A percentile compares a stretch with the other conserved stretches of the same genome.
phyloP scores from a whole-genome alignment of 148 eudicot species.

The Nepenthes gracilis region DNA sequence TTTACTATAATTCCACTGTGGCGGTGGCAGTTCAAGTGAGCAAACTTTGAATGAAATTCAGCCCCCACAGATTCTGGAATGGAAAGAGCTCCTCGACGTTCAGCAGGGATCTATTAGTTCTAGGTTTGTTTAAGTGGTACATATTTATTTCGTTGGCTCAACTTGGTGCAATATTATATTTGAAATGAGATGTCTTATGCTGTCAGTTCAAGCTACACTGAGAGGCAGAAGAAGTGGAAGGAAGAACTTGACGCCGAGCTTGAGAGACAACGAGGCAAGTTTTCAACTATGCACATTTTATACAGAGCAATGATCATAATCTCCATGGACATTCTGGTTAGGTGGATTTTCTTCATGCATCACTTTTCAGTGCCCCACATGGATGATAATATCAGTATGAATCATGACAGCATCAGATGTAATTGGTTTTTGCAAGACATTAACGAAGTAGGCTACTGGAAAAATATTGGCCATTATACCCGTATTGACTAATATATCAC shows the following conservation, averaged over 20 bases:
- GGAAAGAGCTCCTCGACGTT: slow-evolving; percentile 25
- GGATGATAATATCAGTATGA: too few relatives aligned
- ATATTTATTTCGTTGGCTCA: not conserved
- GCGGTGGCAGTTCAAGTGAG: slow-evolving; percentile 7
- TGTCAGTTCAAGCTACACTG: slow-evolving; percentile 44
- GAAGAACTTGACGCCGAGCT: slow-evolving; percentile 79
- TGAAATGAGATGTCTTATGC: slow-evolving; percentile 3
- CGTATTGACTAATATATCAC: too few relatives aligned
- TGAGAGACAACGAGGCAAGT: slow-evolving; percentile 66
- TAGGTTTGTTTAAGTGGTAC: slow-evolving; percentile 27
- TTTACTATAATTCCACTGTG: not conserved
- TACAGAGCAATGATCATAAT: not conserved
- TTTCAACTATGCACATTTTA: not conserved
- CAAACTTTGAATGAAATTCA: slow-evolving; percentile 19
- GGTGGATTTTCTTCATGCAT: not conserved
- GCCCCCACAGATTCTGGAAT: slow-evolving; percentile 26
- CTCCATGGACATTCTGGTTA: slow-evolving; percentile 1
- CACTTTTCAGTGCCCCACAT: not conserved
- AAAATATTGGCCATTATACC: too few relatives aligned
- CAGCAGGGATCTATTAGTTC: slow-evolving; percentile 26
- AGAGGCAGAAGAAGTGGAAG: slow-evolving; percentile 69
- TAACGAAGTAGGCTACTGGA: too few relatives aligned
- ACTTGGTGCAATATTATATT: not conserved
- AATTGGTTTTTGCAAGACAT: too few relatives aligned
- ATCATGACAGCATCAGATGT: too few relatives aligned